These are phyloP conservation scores for Sclerotinia subarctica DNA, from an alignment of 2,329 filamentous ascomycete species.

Conservation along the genomic window DNA sequence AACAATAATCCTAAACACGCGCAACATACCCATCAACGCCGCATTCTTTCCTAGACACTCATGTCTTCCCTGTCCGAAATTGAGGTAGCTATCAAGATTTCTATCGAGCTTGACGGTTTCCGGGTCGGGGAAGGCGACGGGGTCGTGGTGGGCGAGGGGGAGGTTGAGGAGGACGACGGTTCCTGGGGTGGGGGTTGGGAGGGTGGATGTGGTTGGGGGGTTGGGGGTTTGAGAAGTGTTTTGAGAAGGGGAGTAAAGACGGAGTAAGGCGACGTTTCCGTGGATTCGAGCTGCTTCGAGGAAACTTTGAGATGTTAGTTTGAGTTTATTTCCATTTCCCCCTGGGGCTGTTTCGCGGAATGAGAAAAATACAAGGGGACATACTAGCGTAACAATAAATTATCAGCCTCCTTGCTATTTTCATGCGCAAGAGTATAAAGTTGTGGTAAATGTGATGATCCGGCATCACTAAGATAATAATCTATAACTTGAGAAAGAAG, in stretches of 20 bases:
- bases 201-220: slow-evolving; percentile 46
- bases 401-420: slow-evolving; percentile 56
- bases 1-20: slow-evolving; percentile 34
- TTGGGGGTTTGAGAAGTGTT: slow-evolving; percentile 34
- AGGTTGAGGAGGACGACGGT: slow-evolving; percentile 64
- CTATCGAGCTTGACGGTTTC: slow-evolving; percentile 59
- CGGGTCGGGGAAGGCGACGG: slow-evolving; percentile 57
- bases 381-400: slow-evolving; percentile 58
- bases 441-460: slow-evolving; percentile 54
- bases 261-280: slow-evolving; percentile 59
- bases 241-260: slow-evolving; percentile 34
- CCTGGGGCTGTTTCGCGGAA: too few species aligned
- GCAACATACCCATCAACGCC: slow-evolving; percentile 59
- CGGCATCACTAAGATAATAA: slow-evolving; percentile 62
- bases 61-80: slow-evolving; percentile 61
- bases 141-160: slow-evolving; percentile 53
- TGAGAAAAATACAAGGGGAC: neutral
- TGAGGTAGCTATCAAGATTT: slow-evolving; percentile 60
- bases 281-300: slow-evolving; percentile 69
- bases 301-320: slow-evolving; percentile 43
- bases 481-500: slow-evolving; percentile 71
- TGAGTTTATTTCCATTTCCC: neutral
- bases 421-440: slow-evolving; percentile 58
- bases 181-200: slow-evolving; percentile 55
- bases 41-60: slow-evolving; percentile 62